Base-by-base conservation (phyloP, 2,329 filamentous ascomycete genomes). In the Trichoderma sp. region DNA sequence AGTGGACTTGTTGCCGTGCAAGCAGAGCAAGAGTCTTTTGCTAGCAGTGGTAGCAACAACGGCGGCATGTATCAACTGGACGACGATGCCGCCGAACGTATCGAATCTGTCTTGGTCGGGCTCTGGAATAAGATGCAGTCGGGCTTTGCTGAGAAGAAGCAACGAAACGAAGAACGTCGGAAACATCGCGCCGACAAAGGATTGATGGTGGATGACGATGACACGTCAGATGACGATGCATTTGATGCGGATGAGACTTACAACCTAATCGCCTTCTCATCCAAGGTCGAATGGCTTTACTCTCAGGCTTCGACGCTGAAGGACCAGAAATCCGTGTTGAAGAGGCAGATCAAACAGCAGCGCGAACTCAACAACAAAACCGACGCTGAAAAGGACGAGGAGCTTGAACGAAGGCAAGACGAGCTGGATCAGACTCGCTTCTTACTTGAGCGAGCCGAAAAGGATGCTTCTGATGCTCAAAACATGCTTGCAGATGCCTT, bases 271-370 rank as follows among this genome's bases (percentile, higher is more conserved):
- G 92, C 90, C 24, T 96, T 98, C 78, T 91, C 89, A 19, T 83
- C 87, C 10, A 93, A 92, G 75, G 89, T 98, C 0, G 91, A 94
- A 75, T 91, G 89, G 81, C 83, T 97, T 5, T 93, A 94, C 76
- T 85, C 86, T 52, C 91, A 93, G 70, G 88, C 93, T n/a, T 91
- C 90, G 21, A 88, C 88, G 24, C 83, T 97, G 43, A 90, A 92
- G 71, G 92, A 97, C 74, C 94, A 98, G 77, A 96, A 97, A 77
- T 88, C 89, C 60, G 94, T 97, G 27, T 85, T 98, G 10, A 91
- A 95, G 75, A 89, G 94, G 55, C 94, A 98, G 78, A 95, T 97
- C 75, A 95, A 97, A 81, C 94, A 98, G 78, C 95, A 98, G 80
- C 91, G 94, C 70, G 93, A 97, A 76, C 86, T 97, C 69, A 97